Evolutionary conservation across 208 protist species (phyloP).

Genomic region (Porcisia hertigi): DNA sequence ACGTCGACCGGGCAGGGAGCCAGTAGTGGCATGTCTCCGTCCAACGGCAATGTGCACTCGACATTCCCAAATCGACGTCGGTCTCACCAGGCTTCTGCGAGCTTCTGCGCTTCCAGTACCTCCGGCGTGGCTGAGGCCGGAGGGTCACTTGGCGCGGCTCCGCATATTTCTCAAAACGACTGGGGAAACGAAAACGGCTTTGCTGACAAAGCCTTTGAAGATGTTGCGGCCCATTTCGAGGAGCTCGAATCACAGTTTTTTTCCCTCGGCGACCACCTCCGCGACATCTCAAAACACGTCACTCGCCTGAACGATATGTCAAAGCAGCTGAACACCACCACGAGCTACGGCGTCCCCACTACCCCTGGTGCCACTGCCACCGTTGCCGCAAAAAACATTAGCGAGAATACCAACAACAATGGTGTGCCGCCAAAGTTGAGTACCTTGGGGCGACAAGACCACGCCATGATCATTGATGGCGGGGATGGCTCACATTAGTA

Average conservation of each 20-base stretch:
- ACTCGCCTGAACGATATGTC: constrained; percentile 84
- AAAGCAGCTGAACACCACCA: constrained; percentile 58
- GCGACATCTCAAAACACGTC: constrained; percentile 80
- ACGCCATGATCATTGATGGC: neutral
- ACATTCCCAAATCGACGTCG: constrained; percentile 14
- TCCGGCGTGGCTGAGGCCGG: constrained; percentile 12
- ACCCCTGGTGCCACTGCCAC: neutral
- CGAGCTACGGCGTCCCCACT: neutral
- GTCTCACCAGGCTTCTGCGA: constrained; percentile 19
- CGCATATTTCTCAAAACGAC: constrained; percentile 23
- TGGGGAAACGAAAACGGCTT: constrained; percentile 51
- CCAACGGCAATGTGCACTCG: neutral
- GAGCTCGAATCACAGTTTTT: constrained; percentile 76
- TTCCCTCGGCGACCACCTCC: constrained; percentile 72
- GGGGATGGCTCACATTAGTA: neutral
- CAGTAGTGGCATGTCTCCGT: neutral
- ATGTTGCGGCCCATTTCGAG: constrained; percentile 73
- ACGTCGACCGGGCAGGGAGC: constrained; percentile 7
- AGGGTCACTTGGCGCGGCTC: constrained; percentile 11
- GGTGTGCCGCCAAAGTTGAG: neutral
- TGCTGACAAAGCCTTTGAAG: constrained; percentile 75
- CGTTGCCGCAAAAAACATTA: neutral
- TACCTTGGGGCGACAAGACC: neutral
- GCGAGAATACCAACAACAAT: neutral
- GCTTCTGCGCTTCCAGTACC: neutral